Conservation (phyloP, 2,329 filamentous ascomycete genomes). For the Epicoccum nigrum region DNA sequence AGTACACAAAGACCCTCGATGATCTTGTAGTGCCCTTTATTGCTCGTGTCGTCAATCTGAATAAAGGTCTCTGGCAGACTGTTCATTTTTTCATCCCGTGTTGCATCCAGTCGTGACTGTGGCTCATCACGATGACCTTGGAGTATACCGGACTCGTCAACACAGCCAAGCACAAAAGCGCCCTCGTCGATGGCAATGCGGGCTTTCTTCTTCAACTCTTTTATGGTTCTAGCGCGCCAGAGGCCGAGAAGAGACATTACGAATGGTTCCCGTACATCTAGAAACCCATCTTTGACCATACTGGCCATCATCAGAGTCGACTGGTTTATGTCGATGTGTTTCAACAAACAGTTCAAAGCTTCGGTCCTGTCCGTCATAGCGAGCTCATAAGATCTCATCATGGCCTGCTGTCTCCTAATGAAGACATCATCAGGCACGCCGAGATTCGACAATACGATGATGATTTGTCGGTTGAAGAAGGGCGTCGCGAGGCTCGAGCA, state of each 20-base stretch:
- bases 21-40: slow-evolving; percentile 63
- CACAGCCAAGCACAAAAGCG: slow-evolving; percentile 84
- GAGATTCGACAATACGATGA: slow-evolving; percentile 79
- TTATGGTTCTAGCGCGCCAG: slow-evolving; percentile 89
- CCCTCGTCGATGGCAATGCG: slow-evolving; percentile 81
- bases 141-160: slow-evolving; percentile 81
- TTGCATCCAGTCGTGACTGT: slow-evolving; percentile 52
- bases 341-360: slow-evolving; percentile 72
- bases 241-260: slow-evolving; percentile 77
- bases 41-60: slow-evolving; percentile 70
- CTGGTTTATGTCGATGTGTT: slow-evolving; percentile 84
- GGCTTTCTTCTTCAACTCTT: slow-evolving; percentile 90
- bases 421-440: slow-evolving; percentile 75
- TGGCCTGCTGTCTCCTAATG: slow-evolving; percentile 66
- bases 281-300: slow-evolving; percentile 82
- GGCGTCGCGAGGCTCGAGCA: slow-evolving; percentile 78
- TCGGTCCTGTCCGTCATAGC: slow-evolving; percentile 70
- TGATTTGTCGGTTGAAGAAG: slow-evolving; percentile 87
- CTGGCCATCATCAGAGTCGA: slow-evolving; percentile 75
- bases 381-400: slow-evolving; percentile 70
- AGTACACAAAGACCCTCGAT: slow-evolving; percentile 81
- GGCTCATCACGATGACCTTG: slow-evolving; percentile 69
- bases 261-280: slow-evolving; percentile 77
- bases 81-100: slow-evolving; percentile 49
- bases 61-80: slow-evolving; percentile 84